These are phyloP conservation scores for Starmera pachycereana DNA, from an alignment of 805 yeast genomes.

Conservation along the genomic window DNA sequence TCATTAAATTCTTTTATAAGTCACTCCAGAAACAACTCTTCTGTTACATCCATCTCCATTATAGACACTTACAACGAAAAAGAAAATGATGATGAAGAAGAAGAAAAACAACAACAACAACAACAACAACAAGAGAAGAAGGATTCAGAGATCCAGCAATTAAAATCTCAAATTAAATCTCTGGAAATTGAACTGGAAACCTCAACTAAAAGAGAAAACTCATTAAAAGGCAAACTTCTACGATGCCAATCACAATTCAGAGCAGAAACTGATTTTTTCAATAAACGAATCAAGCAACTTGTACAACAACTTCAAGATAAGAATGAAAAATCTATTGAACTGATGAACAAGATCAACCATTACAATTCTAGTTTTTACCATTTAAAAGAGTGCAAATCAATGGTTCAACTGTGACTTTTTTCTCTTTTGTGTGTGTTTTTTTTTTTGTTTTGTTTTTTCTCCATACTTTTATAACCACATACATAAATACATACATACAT, in stretches of 20 bases:
- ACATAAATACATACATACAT: neutral
- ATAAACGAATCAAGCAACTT: neutral
- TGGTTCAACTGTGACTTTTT: neutral
- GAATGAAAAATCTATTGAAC: neutral
- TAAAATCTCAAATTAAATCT: neutral
- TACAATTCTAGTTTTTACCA: neutral
- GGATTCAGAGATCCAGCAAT: neutral
- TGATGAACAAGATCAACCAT: neutral
- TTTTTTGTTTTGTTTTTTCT: too few species aligned
- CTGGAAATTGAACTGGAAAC: neutral
- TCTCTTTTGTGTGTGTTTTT: too few species aligned
- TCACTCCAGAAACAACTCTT: conserved; percentile 8
- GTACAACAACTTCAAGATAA: neutral
- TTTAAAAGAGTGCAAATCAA: too few species aligned
- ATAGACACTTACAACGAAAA: neutral
- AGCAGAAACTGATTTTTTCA: neutral
- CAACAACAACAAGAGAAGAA: neutral
- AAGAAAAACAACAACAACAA: too few species aligned
- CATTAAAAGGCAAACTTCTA: neutral
- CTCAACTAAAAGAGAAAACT: neutral
- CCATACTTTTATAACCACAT: neutral
- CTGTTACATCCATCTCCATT: conserved; percentile 7
- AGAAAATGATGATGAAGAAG: neutral
- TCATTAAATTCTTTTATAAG: conserved; percentile 4
- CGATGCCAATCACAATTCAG: neutral